Base-by-base conservation (phyloP, 1,139 yeast genomes). In the Geotrichum australiense region DNA sequence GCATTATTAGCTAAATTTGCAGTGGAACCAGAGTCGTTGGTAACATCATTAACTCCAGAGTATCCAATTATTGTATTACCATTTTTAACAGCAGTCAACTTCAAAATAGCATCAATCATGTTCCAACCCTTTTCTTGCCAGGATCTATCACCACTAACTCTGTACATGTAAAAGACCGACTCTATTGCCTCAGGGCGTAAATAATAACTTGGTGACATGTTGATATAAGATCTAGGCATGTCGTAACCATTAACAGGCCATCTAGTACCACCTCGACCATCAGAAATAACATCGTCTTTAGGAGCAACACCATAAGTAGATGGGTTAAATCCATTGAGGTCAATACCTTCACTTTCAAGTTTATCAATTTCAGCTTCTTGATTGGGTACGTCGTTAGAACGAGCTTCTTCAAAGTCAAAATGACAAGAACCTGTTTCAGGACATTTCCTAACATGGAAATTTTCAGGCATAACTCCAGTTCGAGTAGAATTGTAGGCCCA, bases 151-250 rank as follows among this genome's bases (percentile, higher is more conserved):
- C 89, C 89, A 0, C 91, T 82, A 47, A 80, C 65, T 53, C 91
- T 70, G 59, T 78, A 82, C 68, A 82, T 69, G 60, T 78, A 77
- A 58, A 78, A 80, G 20, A 84, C 70, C 0, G 89, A 78, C 56
- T 83, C 93, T 23, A 83, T 78, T 1, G 86, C 76, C 55, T 81
- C 87, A 0, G 93, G 89, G 37, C 89, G 70, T 49, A 82, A 71
- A 40, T 78, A 63, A 53, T 76, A 79, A 42, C 70, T 71, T 30
- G 73, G 67, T 47, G 74, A 77, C 51, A 70, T 55, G 2, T 54
- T 49, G 42, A 46, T 12, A 29, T 51, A 52, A 4, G 56, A 50
- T 6, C 66, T 46, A 6, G 76, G 73, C 50, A 57, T 52, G 31
- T 64, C 61, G 39, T 50, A 57, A n/a, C 50, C 54, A 24, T 30